A percentile compares a stretch with the other conserved stretches of the same genome.
Conservation (phyloP, 345 rosid species). For the Balakata baccata region DNA sequence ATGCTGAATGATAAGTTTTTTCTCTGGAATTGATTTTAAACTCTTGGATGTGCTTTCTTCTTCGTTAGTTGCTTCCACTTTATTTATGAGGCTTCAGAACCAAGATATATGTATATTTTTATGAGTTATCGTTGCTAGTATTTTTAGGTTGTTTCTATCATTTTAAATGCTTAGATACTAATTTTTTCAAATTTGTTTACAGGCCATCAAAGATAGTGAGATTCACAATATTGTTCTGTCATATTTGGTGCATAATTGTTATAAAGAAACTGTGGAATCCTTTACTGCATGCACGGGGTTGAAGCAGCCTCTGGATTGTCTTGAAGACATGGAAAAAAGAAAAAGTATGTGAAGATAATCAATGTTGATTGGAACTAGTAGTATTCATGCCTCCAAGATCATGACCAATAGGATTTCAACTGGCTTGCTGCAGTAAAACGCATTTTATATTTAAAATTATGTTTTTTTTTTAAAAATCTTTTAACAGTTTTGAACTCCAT, state of each 20-base stretch:
- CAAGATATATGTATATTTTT: background rate
- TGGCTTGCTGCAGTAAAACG: background rate
- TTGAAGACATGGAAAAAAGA: conserved; percentile 74
- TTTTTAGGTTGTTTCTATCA: background rate
- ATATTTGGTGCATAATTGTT: conserved; percentile 91
- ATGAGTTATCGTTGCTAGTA: background rate
- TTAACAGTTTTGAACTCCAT: no score
- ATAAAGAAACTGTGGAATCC: conserved; percentile 76
- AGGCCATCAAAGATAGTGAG: conserved; percentile 67
- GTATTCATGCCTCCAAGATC: background rate
- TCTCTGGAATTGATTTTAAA: no score
- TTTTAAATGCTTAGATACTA: background rate
- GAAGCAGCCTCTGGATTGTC: conserved; percentile 60
- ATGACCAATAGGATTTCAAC: background rate
- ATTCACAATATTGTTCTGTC: conserved; percentile 67
- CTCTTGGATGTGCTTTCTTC: background rate
- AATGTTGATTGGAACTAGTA: background rate
- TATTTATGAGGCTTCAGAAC: no score
- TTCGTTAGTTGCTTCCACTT: background rate
- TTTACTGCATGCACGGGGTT: conserved; percentile 59
- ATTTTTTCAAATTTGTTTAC: conserved; percentile 21
- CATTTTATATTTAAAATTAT: background rate
- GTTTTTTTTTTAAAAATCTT: background rate
- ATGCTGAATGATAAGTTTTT: no score
- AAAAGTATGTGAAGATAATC: conserved; percentile 51